Conservation (phyloP, 192 early-diverging fungal species). For the Entomortierella beljakovae region DNA sequence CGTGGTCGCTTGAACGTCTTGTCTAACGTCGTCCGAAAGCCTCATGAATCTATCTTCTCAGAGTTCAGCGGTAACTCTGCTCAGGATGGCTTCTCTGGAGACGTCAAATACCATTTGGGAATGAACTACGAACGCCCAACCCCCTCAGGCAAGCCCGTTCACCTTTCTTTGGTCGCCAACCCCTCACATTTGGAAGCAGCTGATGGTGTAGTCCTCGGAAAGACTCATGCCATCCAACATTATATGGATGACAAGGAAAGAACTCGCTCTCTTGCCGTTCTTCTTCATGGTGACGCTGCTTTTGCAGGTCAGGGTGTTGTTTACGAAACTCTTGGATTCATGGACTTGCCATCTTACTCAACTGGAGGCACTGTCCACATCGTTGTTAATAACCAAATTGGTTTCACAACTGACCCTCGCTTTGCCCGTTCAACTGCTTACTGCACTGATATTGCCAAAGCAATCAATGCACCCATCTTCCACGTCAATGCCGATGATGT, state of each 20-base stretch:
- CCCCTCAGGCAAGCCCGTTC: constrained; percentile 96
- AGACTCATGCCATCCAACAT: constrained; percentile 95
- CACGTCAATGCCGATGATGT: constrained; percentile 99
- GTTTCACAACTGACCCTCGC: constrained; percentile 98
- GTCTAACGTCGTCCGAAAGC: constrained; percentile 99
- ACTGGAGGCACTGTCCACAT: constrained; percentile 96
- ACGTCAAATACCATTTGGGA: constrained; percentile 94
- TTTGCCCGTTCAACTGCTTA: constrained; percentile 95
- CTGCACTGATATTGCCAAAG: constrained; percentile 98
- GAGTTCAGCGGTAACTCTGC: constrained; percentile 93
- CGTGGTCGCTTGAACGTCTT: constrained; percentile 98
- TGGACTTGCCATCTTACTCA: constrained; percentile 93
- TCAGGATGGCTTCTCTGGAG: constrained; percentile 94
- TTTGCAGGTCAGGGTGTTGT: constrained; percentile 98
- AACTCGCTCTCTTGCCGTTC: constrained; percentile 89
- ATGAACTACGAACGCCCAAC: constrained; percentile 98
- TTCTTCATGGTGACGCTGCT: constrained; percentile 98
- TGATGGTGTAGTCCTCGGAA: constrained; percentile 98
- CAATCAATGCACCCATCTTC: constrained; percentile 95
- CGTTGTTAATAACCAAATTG: constrained; percentile 99
- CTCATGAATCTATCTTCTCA: constrained; percentile 98
- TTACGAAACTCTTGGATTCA: constrained; percentile 97
- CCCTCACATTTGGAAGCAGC: constrained; percentile 99
- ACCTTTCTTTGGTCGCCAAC: constrained; percentile 97
- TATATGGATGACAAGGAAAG: constrained; percentile 88